These are phyloP conservation scores for Debaryomyces sp. DNA, from an alignment of 1,139 yeast species.

Conservation along the genomic window DNA sequence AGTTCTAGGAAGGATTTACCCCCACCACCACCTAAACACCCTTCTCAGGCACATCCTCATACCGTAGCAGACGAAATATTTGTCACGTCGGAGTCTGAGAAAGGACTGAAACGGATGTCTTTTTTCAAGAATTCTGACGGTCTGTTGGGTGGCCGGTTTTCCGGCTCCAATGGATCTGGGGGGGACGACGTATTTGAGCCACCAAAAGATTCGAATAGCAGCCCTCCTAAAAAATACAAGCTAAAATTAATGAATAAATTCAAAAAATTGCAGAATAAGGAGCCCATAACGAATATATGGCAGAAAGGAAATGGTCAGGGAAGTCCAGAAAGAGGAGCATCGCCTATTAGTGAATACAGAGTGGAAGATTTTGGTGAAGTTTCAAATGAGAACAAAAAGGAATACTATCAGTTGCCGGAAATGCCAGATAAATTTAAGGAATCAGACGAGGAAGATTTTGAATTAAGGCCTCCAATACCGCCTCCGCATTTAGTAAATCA, in stretches of 20 bases:
- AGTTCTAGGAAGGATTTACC: conserved; percentile 1
- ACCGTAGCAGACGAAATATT: conserved; percentile 31
- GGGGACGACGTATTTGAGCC: conserved; percentile 14
- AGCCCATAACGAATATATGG: conserved; percentile 36
- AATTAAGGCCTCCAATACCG: conserved; percentile 20
- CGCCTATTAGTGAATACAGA: conserved; percentile 24
- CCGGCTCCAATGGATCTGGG: conserved; percentile 19
- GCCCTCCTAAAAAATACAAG: conserved; percentile 21
- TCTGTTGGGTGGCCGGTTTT: neutral
- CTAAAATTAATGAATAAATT: conserved; percentile 32
- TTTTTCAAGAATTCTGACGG: conserved; percentile 13
- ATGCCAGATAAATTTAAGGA: conserved; percentile 6
- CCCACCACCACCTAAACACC: conserved; percentile 17
- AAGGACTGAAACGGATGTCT: conserved; percentile 17
- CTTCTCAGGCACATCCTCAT: conserved; percentile 11
- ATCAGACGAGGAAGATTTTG: conserved; percentile 16
- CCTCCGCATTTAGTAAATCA: conserved; percentile 17
- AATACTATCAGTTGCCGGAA: conserved; percentile 6
- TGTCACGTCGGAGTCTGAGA: conserved; percentile 22
- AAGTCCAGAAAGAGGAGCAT: conserved; percentile 12
- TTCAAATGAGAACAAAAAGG: conserved; percentile 17
- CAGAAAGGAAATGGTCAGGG: conserved; percentile 3
- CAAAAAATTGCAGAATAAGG: conserved; percentile 39
- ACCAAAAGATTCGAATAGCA: conserved; percentile 16
- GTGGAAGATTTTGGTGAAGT: conserved; percentile 21